Evolutionary conservation across 140 eudicot genomes (phyloP), one percentile per base, ranked within the genome.

Genomic region (Ambrosia hybrid): DNA sequence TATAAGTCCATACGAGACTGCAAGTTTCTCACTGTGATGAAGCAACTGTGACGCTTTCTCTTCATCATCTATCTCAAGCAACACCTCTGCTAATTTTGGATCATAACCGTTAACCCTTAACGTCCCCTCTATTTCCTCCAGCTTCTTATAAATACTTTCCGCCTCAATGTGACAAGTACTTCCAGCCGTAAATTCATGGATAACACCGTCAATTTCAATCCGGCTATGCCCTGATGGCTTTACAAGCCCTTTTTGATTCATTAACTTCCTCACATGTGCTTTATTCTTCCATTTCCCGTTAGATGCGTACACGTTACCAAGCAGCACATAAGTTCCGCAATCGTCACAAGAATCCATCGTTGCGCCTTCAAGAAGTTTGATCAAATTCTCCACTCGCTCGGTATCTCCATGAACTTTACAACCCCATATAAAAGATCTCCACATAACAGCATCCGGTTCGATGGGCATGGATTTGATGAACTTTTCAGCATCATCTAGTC

Each of bases 11-110:
- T 79, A 79, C 6, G 83, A 65, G 17, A 82, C 85, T 5, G 90
- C 90, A 57, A 85, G 90, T 41, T 85, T 85, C 74, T 85, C 83
- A n/a, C 90, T 85, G 26, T 85, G 90, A 61, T 85, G 90, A 82
- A 82, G 90, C 52, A 85, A 69, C 53, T 85, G 87, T 53, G 73
- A 76, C 0, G 81, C 85, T 80, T 79, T 85, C 73, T 82, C 90
- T 67, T 79, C 90, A 65, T 85, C 83, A 34, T 85, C 90, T 3
- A 85, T 70, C 58, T 82, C 87, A 79, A 85, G 87, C 53, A 82
- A 68, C 21, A 82, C 90, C 33, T 79, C 85, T 3, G 81, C 68
- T 64, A 82, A 51, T 39, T 82, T 83, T 0, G 84, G 90, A 68
- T 79, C 68, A 70, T 85, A 85, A 14, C 85, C 87, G 9, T 73